Conservation (phyloP, 345 rosid species). For the Eutrema yunnanense region DNA sequence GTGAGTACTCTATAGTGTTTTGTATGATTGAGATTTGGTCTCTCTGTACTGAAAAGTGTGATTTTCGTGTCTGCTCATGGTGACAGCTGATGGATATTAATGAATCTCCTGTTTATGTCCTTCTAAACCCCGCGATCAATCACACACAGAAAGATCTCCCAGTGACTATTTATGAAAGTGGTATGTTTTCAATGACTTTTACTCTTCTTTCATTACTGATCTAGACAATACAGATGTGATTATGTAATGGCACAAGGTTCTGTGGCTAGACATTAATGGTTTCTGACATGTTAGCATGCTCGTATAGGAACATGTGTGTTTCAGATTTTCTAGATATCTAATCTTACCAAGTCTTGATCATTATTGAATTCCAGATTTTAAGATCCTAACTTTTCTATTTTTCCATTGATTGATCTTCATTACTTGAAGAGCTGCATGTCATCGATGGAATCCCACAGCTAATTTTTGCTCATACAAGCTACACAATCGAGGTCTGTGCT, state of each 20-base stretch:
- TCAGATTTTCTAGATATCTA: background rate
- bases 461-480: constrained; percentile 80
- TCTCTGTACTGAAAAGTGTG: background rate
- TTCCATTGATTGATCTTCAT: constrained; percentile 10
- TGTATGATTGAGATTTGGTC: background rate
- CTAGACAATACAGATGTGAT: background rate
- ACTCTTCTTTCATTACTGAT: background rate
- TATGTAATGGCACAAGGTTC: background rate
- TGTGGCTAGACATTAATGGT: background rate
- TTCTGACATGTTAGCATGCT: background rate
- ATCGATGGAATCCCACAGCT: constrained; percentile 95
- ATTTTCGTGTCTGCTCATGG: background rate
- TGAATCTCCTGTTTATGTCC: constrained; percentile 91
- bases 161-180: constrained; percentile 80
- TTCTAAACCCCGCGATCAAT: constrained; percentile 79
- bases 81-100: constrained; percentile 92
- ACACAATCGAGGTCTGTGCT: constrained; percentile 77
- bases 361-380: background rate
- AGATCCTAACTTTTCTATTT: background rate
- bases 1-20: constrained; percentile 34
- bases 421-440: constrained; percentile 72
- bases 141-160: constrained; percentile 95
- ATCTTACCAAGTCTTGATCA: background rate
- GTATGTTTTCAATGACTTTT: constrained; percentile 24
- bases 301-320: background rate